Evolutionary conservation across 2,329 filamentous ascomycete species (phyloP), one percentile per base, ranked within the genome.

Genomic region (Aspergillus caelatus): DNA sequence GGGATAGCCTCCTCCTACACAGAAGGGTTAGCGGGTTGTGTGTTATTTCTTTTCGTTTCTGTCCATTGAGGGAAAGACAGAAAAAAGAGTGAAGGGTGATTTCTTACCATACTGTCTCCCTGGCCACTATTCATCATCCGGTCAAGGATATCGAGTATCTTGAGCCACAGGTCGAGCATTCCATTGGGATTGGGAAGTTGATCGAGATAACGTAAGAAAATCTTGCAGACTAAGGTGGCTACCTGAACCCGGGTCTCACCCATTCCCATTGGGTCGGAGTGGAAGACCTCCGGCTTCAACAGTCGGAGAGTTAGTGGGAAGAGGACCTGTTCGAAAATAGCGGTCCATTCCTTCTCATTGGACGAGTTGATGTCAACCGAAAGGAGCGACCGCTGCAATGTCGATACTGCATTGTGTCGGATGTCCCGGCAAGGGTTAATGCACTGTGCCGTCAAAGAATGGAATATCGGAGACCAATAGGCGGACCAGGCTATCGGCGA

Each of bases 381-480:
- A 1, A 98, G 85, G 1, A 99, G 85, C 2, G 92, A 91, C 61
- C 94, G 87, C 75, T 98, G 94, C 19, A 99, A 83, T 11, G 90
- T 92, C 9, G 90, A 88, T 70, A 98, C 92, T 1, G 95, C 93
- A 72, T 96, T 87, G 71, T 96, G 91, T 3, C 95, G 89, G 63
- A 99, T 92, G 71, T 97, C 94, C 60, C 94, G 91, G 74, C 93
- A 97, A 0, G 94, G 93, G 75, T 98, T 99, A 60, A 92, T 92
- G 78, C 94, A 97, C 79, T 99, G 95, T 5, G 88, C 88, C 3
- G 91, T 95, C 21, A 99, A 82, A 7, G 93, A 91, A 70, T 93
- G 88, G 78, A 99, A 95, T 30, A 99, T 93, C 1, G 94, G 95
- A 16, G 94, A 89, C 95, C 95, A 99, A 77, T 99, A 99, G 10